These are phyloP conservation scores for Saksenaea vasiformis DNA, from an alignment of 371 early-diverging fungal genomes.

Conservation along the genomic window DNA sequence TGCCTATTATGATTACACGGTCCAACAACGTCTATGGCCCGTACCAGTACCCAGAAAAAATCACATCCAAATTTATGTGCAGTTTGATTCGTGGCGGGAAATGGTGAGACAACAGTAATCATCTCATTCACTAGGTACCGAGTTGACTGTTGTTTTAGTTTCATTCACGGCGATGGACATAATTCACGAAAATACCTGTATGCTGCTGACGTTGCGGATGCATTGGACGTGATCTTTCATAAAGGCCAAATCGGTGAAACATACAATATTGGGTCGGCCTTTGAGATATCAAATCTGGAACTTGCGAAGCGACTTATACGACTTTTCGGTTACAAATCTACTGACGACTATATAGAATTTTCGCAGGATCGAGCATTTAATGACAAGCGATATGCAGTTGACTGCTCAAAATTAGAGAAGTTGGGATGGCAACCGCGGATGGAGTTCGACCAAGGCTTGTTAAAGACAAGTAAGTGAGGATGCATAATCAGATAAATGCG, in stretches of 20 bases:
- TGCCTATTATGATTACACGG: constrained; percentile 84
- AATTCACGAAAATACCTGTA: constrained; percentile 82
- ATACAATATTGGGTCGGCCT: constrained; percentile 83
- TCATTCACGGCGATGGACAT: constrained; percentile 81
- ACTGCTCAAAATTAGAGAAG: constrained; percentile 62
- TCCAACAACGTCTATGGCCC: constrained; percentile 90
- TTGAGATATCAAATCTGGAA: constrained; percentile 75
- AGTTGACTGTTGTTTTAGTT: constrained; percentile 35
- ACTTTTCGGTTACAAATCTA: constrained; percentile 48
- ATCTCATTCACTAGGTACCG: not conserved
- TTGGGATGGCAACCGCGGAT: constrained; percentile 78
- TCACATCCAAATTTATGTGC: constrained; percentile 87
- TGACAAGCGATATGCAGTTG: constrained; percentile 81
- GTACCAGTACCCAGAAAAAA: constrained; percentile 87
- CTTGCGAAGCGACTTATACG: constrained; percentile 67
- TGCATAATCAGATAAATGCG: not conserved
- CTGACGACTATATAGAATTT: constrained; percentile 59
- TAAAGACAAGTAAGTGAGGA: constrained; percentile 66
- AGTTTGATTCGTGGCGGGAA: constrained; percentile 61
- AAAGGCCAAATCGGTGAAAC: constrained; percentile 67
- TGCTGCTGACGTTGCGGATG: constrained; percentile 77
- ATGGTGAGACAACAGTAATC: constrained; percentile 40
- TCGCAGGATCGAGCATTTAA: constrained; percentile 84
- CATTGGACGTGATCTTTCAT: constrained; percentile 73
- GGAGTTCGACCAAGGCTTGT: constrained; percentile 68